Evolutionary conservation across 331 rosid genomes (phyloP), one percentile per base, ranked within the genome.

Genomic region (Ulmus americana): DNA sequence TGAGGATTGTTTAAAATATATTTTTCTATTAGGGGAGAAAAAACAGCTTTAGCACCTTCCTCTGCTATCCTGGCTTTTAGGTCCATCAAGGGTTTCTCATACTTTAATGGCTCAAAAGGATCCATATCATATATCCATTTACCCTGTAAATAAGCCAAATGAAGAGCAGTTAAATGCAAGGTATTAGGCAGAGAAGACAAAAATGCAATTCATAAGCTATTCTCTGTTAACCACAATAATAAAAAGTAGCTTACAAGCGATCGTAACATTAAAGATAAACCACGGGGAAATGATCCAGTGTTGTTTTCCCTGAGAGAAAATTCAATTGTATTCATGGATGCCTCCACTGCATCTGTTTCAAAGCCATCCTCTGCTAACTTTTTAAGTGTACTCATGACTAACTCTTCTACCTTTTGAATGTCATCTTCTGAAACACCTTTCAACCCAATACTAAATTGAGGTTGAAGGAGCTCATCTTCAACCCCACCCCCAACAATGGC

Each of bases 321-420:
- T 74, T 94, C 99, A 80, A 94, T 94, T 11, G 99, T 94, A 79
- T 94, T 94, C 99, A 90, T 90, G 72, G 97, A 94, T 74, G 99
- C 99, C 84, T 94, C 99, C 61, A 94, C 86, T 18, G 95, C 91
- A 68, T 81, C 90, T 50, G 80, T 74, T 55, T 94, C 97, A 55
- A 94, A 94, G 58, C 99, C 97, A 73, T 94, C 95, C 63, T 94
- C 86, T 1, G 79, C 86, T 76, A 94, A 74, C 65, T 87, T 90
- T 67, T 73, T 55, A 54, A 94, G 80, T 1, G 97, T 85, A 70
- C 39, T 81, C 61, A 77, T 53, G 58, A 94, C 67, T 71, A 94
- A 62, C 63, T 87, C 95, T 78, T 94, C 97, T 67, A 89, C 95
- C 66, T 87, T 94, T 11, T 76, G 84, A 69, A 94, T 87, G 76